Conservation (phyloP, 352 stramenopile species). For the Phytophthora tentaculata region DNA sequence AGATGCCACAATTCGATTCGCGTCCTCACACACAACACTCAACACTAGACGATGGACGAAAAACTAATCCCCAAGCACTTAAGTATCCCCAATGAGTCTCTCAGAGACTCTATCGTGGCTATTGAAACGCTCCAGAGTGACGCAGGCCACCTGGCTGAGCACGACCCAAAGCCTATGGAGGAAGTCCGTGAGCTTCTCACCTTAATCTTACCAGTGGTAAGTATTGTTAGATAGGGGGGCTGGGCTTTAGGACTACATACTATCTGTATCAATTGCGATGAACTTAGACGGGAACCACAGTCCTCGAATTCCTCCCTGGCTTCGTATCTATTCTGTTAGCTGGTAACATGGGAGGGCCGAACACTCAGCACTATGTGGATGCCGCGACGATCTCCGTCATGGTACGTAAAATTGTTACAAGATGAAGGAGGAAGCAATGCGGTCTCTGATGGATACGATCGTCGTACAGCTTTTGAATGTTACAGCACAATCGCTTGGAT, state of each 20-base stretch:
- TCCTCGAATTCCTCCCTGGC: not conserved
- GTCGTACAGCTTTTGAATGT: constrained; percentile 9
- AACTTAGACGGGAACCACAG: not conserved
- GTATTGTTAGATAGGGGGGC: not conserved
- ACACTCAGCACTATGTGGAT: not conserved
- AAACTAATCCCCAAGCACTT: not conserved
- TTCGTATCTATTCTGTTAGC: not conserved
- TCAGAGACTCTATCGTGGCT: not conserved
- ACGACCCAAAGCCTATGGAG: not conserved
- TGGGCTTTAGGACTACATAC: not conserved
- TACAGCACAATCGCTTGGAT: constrained; percentile 46
- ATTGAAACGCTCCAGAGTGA: not conserved
- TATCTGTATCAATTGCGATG: not conserved
- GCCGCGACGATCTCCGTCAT: not conserved
- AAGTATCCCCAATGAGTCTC: not conserved
- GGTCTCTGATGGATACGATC: too few relatives aligned
- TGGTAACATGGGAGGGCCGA: not conserved
- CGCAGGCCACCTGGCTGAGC: too few relatives aligned
- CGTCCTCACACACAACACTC: not conserved
- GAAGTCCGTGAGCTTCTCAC: not conserved
- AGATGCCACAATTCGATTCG: not conserved
- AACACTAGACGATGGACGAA: not conserved
- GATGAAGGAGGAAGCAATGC: not conserved
- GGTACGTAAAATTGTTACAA: not conserved
- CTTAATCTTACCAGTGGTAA: not conserved